phyloP scores from a whole-genome alignment of 2,329 filamentous ascomycete genomes.

The Pseudocercospora vitis region DNA sequence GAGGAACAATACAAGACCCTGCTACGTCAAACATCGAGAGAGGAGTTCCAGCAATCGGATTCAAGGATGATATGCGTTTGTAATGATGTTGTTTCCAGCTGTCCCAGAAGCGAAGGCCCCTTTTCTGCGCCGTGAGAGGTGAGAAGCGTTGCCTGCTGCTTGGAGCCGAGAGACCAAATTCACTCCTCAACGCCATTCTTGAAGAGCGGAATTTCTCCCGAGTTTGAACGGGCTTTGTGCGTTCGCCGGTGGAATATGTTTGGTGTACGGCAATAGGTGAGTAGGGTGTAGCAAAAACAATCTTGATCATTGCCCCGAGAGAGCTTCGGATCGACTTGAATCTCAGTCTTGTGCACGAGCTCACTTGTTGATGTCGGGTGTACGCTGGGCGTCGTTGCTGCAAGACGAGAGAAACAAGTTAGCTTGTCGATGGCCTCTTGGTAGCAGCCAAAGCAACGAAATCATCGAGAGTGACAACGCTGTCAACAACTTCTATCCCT shows the following conservation, averaged over 20 bases:
- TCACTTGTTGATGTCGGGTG: conserved; percentile 32
- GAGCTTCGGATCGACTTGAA: conserved; percentile 25
- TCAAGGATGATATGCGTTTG: no score
- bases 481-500: conserved; percentile 1
- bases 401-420: conserved; percentile 16
- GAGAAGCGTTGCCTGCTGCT: conserved; percentile 23
- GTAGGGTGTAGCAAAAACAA: conserved; percentile 14
- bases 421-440: conserved; percentile 11
- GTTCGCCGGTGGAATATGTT: conserved; percentile 11
- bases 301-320: conserved; percentile 28
- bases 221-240: conserved; percentile 24
- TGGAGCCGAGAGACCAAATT: conserved; percentile 5
- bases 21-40: background rate
- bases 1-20: background rate
- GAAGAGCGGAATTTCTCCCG: conserved; percentile 21
- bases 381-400: conserved; percentile 30
- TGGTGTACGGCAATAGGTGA: conserved; percentile 26
- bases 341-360: conserved; percentile 2
- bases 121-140: conserved; percentile 27
- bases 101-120: conserved; percentile 15
- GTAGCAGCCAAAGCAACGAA: conserved; percentile 7
- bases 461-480: conserved; percentile 5
- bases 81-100: no score
- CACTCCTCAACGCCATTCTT: conserved; percentile 17
- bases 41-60: background rate